A percentile compares a stretch with the other conserved stretches of the same genome.
phyloP scores from a whole-genome alignment of 2,329 filamentous ascomycete species.

The Cladosporium sp. region DNA sequence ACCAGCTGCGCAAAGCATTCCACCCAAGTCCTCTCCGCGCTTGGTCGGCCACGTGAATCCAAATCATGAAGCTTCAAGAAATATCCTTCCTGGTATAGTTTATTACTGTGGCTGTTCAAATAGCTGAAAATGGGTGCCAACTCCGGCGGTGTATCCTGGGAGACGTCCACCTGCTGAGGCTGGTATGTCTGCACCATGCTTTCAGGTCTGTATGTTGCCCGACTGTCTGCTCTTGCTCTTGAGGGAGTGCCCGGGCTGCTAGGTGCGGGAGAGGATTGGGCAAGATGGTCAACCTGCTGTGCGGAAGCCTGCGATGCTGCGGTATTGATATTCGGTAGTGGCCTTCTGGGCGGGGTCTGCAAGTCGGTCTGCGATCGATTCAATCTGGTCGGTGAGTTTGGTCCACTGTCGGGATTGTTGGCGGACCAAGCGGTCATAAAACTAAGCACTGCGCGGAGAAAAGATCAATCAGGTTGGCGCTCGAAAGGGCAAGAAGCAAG shows the following conservation, averaged over 20 bases:
- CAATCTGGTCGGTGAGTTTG: conserved; percentile 7
- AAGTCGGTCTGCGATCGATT: conserved; percentile 4
- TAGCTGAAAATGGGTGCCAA: conserved; percentile 90
- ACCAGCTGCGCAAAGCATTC: conserved; percentile 97
- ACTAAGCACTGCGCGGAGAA: conserved; percentile 9
- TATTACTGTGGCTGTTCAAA: conserved; percentile 91
- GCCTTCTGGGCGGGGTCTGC: conserved; percentile 16
- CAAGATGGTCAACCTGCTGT: conserved; percentile 13
- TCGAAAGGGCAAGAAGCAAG: conserved; percentile 6
- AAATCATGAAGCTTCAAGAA: conserved; percentile 96
- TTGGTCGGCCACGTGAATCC: conserved; percentile 82
- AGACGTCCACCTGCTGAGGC: conserved; percentile 79
- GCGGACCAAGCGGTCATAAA: conserved; percentile 13
- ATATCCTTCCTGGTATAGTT: conserved; percentile 96
- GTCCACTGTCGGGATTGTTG: neutral
- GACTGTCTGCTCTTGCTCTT: conserved; percentile 43
- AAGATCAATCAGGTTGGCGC: neutral
- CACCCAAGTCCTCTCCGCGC: conserved; percentile 81
- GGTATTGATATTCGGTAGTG: conserved; percentile 23
- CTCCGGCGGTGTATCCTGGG: conserved; percentile 83
- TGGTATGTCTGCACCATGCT: conserved; percentile 86
- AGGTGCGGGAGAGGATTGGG: conserved; percentile 6
- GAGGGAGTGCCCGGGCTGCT: conserved; percentile 31
- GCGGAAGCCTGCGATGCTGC: conserved; percentile 17
- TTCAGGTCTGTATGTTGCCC: conserved; percentile 63